Conservation (phyloP, 164 flowering plant species). For the Chimonanthus praecox region DNA sequence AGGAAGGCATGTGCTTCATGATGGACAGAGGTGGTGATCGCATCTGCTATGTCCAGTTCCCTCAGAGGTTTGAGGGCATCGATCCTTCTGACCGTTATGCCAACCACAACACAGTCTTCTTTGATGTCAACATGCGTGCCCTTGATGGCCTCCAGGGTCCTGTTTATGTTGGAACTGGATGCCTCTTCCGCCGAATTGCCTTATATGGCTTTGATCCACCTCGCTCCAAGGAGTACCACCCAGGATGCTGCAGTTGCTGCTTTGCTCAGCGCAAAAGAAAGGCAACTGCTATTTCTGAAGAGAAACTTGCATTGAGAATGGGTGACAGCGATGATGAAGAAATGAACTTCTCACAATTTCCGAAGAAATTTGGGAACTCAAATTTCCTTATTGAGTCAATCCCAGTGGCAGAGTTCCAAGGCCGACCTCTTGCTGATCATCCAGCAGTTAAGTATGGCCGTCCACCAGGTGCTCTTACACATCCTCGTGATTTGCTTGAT, state of each 20-base stretch:
- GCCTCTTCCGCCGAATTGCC: slow-evolving; percentile 68
- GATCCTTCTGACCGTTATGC: slow-evolving; percentile 85
- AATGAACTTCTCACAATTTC: slow-evolving; percentile 42
- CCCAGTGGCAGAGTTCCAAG: slow-evolving; percentile 63
- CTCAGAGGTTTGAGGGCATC: slow-evolving; percentile 80
- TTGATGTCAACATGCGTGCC: slow-evolving; percentile 84
- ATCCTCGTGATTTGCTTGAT: slow-evolving; percentile 67
- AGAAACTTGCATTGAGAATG: slow-evolving; percentile 30
- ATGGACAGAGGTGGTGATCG: slow-evolving; percentile 74
- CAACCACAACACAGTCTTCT: slow-evolving; percentile 75
- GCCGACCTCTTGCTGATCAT: slow-evolving; percentile 72
- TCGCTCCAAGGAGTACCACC: background rate
- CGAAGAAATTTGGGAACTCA: slow-evolving; percentile 74
- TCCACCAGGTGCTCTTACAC: slow-evolving; percentile 60
- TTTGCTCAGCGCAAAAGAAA: background rate
- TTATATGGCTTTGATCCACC: slow-evolving; percentile 80
- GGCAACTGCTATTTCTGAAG: slow-evolving; percentile 25
- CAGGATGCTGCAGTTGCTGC: slow-evolving; percentile 21
- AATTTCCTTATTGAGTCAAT: slow-evolving; percentile 54
- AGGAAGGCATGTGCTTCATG: slow-evolving; percentile 90
- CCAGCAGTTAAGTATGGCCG: slow-evolving; percentile 63
- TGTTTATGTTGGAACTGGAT: slow-evolving; percentile 79
- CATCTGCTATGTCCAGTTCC: slow-evolving; percentile 78
- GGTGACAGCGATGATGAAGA: slow-evolving; percentile 48
- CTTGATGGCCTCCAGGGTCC: slow-evolving; percentile 73